Evolutionary conservation across 2,329 filamentous ascomycete genomes (phyloP), one percentile per base, ranked within the genome.

Genomic region (Aspergillus udagawae): DNA sequence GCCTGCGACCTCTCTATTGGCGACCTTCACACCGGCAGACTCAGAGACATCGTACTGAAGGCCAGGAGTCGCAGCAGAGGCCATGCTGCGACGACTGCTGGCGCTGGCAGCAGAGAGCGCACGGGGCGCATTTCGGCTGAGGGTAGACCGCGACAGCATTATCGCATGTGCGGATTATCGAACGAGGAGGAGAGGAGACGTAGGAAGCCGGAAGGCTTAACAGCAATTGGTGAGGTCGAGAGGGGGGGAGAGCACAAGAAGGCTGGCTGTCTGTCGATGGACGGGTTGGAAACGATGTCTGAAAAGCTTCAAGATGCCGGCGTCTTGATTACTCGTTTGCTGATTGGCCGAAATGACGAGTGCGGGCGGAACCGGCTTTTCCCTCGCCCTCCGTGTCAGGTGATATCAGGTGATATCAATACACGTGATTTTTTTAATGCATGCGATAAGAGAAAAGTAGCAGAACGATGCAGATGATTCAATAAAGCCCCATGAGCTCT

Each of bases 11-110:
- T 97, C 92, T 81, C 93, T 87, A 80, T 90, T 90, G 73, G 93
- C 92, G 69, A 95, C 85, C 84, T 96, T 97, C 79, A 97, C 82
- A 72, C 93, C 93, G 75, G 87, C 85, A 76, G 90, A 85, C 78
- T 96, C 90, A 73, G 89, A 84, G 62, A 89, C 86, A 80, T 97
- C 88, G 81, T 95, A 99, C 76, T 89, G 86, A 79, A 92, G 90
- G 67, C 90, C 85, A 77, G 82, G 89, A 79, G 85, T 83, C 68
- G 90, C 81, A 66, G 85, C 77, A 68, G 79, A 83, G 69, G 86
- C 86, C 69, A 89, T 82, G 65, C 82, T 82, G 74, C 87, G 83
- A 76, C 80, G 80, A 74, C 80, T 78, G 68, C 75, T 73, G 68
- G 79, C 58, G 67, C 75, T 71, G 66, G 74, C 55, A 59, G 83